A percentile compares a stretch with the other conserved stretches of the same genome.
These are phyloP conservation scores for Curvularia spicifera DNA, from an alignment of 2,329 filamentous ascomycete species.

Conservation along the genomic window DNA sequence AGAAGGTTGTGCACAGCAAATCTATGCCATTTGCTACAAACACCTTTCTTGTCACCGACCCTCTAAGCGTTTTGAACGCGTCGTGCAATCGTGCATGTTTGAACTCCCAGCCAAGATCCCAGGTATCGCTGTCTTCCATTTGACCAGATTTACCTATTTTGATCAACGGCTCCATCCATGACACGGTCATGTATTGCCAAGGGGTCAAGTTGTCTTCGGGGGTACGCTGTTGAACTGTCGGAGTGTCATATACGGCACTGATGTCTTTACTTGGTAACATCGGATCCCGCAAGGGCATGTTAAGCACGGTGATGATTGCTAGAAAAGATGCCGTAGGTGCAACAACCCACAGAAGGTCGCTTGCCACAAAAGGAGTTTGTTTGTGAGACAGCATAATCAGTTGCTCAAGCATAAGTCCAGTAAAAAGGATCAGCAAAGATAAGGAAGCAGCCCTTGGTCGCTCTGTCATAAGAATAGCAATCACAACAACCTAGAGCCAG, in stretches of 20 bases:
- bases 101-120: constrained; percentile 79
- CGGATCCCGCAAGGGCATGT: constrained; percentile 74
- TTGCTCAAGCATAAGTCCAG: constrained; percentile 45
- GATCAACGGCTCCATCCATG: constrained; percentile 81
- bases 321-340: constrained; percentile 53
- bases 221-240: constrained; percentile 67
- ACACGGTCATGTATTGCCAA: constrained; percentile 85
- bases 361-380: constrained; percentile 28
- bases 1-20: constrained; percentile 68
- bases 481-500: constrained; percentile 42
- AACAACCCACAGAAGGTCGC: constrained; percentile 44
- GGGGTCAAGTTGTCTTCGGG: constrained; percentile 81
- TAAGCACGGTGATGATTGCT: constrained; percentile 62
- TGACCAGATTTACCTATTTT: constrained; percentile 67
- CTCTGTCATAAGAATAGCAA: constrained; percentile 47
- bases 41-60: constrained; percentile 73
- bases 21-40: constrained; percentile 81
- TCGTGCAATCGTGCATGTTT: constrained; percentile 78
- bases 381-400: constrained; percentile 40
- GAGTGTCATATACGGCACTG: constrained; percentile 61
- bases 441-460: constrained; percentile 53
- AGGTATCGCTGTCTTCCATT: constrained; percentile 80
- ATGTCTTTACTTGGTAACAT: constrained; percentile 62
- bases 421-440: constrained; percentile 49
- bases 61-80: constrained; percentile 73